These are phyloP conservation scores for Didymellaceae sp. DNA, from an alignment of 2,329 filamentous ascomycete genomes.

Conservation along the genomic window DNA sequence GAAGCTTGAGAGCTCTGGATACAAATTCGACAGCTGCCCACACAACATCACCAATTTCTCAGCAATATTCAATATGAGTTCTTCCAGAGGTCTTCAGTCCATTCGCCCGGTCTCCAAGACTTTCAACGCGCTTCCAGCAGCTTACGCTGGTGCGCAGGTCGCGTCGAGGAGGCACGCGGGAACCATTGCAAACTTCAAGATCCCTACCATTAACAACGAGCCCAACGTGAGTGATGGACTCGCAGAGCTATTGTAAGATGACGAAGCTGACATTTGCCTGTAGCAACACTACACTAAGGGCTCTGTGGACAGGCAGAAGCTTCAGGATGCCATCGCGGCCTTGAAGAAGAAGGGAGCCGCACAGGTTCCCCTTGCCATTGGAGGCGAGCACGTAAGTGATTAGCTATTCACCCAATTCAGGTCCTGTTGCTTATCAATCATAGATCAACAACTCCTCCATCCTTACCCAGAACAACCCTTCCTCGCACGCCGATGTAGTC, in stretches of 20 bases:
- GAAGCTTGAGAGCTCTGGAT: constrained; percentile 26
- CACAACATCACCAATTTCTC: not conserved
- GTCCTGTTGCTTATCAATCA: constrained; percentile 21
- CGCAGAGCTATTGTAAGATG: rapidly evolving
- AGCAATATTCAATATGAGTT: constrained; percentile 35
- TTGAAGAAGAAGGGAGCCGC: constrained; percentile 73
- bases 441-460: constrained; percentile 72
- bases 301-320: constrained; percentile 76
- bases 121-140: constrained; percentile 30
- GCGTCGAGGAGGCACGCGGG: constrained; percentile 49
- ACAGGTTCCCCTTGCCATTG: constrained; percentile 82
- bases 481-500: constrained; percentile 76
- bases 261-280: constrained; percentile 14
- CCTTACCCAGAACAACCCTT: constrained; percentile 79
- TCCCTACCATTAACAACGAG: constrained; percentile 87
- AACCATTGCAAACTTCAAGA: constrained; percentile 83
- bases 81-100: constrained; percentile 41
- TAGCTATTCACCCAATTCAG: too few relatives aligned
- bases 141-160: constrained; percentile 32
- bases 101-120: constrained; percentile 38
- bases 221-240: constrained; percentile 74
- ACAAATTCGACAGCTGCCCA: constrained; percentile 29
- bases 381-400: constrained; percentile 78
- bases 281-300: constrained; percentile 90
- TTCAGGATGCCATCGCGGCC: constrained; percentile 74